phyloP scores from a whole-genome alignment of 148 eudicot species.

The Heliosperma pusillum region DNA sequence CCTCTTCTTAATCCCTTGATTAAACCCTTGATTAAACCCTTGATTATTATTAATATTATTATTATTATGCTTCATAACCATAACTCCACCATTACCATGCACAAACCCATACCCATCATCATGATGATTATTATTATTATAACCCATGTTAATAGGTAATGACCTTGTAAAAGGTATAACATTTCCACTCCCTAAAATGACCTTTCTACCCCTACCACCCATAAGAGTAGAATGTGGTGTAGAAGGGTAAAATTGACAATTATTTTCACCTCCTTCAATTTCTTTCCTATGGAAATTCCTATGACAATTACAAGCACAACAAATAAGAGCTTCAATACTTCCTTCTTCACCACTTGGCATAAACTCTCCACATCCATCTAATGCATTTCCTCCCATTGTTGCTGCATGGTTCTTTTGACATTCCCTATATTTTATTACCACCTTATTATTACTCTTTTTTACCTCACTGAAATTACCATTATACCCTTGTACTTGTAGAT shows the following conservation, averaged over 20 bases:
- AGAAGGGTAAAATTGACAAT: conserved; percentile 22
- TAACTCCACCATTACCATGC: conserved; percentile 1
- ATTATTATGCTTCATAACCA: conserved; percentile 28
- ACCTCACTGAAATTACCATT: not conserved
- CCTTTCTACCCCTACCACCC: conserved; percentile 23
- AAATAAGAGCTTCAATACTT: conserved; percentile 54
- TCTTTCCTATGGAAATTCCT: conserved; percentile 67
- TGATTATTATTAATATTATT: not conserved
- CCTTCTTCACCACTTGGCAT: conserved; percentile 57
- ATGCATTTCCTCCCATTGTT: conserved; percentile 63
- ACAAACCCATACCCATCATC: not conserved
- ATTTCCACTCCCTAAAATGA: conserved; percentile 16
- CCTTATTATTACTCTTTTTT: not conserved
- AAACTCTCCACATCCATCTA: conserved; percentile 78
- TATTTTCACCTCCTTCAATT: conserved; percentile 10
- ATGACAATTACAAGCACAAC: conserved; percentile 84
- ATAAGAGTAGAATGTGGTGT: conserved; percentile 13
- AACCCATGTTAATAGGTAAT: conserved; percentile 15
- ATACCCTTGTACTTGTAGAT: not conserved
- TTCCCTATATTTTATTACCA: conserved; percentile 39
- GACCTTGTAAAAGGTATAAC: conserved; percentile 23
- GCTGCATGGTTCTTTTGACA: conserved; percentile 82
- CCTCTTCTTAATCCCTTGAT: too few relatives aligned
- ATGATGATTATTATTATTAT: not conserved
- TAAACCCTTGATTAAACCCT: too few relatives aligned